Percentiles rank a stretch among this genome's conserved stretches.
phyloP scores from a whole-genome alignment of 1,139 yeast genomes.

The Kodamaea derodonti region DNA sequence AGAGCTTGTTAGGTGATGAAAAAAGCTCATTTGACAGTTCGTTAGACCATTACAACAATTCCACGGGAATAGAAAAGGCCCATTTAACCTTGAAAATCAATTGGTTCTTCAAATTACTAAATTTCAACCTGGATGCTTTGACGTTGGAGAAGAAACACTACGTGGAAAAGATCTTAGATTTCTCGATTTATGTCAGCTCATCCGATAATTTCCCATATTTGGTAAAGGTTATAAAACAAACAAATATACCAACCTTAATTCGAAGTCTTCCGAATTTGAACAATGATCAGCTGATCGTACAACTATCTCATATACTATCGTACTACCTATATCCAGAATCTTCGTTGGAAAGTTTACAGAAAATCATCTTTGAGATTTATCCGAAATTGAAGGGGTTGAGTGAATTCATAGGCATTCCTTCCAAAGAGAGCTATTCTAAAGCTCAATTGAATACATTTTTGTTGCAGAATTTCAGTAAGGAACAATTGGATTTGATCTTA shows the following conservation, averaged over 20 bases:
- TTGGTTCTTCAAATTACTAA: constrained; percentile 4
- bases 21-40: constrained; percentile 3
- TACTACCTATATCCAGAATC: neutral
- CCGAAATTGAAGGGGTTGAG: constrained; percentile 1
- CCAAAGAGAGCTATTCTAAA: constrained; percentile 1
- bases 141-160: constrained; percentile 1
- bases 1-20: neutral
- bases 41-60: constrained; percentile 4
- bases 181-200: neutral
- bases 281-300: neutral
- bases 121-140: neutral
- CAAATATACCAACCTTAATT: neutral
- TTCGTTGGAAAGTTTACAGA: constrained; percentile 3
- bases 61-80: constrained; percentile 2
- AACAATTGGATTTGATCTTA: constrained; percentile 3
- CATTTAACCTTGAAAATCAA: constrained; percentile 1
- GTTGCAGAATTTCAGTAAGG: constrained; percentile 2
- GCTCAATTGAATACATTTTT: constrained; percentile 2
- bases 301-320: neutral
- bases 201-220: neutral
- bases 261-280: neutral
- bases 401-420: constrained; percentile 5
- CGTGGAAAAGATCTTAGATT: constrained; percentile 1
- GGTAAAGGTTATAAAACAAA: neutral
- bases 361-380: neutral